A percentile compares a stretch with the other conserved stretches of the same genome.
Evolutionary conservation across 192 early-diverging fungal species (phyloP).

Genomic region (Umbelopsis sp.): DNA sequence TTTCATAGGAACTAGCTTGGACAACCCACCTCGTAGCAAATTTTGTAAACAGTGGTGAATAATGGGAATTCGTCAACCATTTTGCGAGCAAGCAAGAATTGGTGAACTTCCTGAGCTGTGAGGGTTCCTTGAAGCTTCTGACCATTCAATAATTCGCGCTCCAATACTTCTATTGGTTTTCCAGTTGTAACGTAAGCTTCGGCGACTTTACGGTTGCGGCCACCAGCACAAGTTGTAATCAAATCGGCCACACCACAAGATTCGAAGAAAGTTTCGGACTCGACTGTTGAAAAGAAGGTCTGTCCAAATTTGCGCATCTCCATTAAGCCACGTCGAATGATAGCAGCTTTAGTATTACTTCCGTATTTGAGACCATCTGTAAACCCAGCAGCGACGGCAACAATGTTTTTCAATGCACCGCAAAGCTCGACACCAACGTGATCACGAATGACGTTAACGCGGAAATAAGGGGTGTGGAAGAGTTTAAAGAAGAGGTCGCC

Average conservation of each 20-base stretch:
- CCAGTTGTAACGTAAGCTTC: conserved; percentile 88
- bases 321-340: conserved; percentile 91
- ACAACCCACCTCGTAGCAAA: conserved; percentile 77
- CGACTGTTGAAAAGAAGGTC: conserved; percentile 74
- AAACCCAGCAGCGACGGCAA: conserved; percentile 91
- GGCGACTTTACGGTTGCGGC: conserved; percentile 88
- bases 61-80: conserved; percentile 61
- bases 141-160: conserved; percentile 90
- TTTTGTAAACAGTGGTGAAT: conserved; percentile 86
- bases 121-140: conserved; percentile 97
- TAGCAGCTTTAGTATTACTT: conserved; percentile 96
- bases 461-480: conserved; percentile 88
- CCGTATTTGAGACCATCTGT: conserved; percentile 90
- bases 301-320: conserved; percentile 94
- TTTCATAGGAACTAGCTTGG: conserved; percentile 31
- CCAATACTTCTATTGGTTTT: conserved; percentile 89
- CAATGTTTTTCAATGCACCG: conserved; percentile 96
- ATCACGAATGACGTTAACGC: conserved; percentile 80
- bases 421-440: conserved; percentile 94
- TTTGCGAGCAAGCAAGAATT: conserved; percentile 66
- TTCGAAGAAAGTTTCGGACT: conserved; percentile 94
- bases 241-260: conserved; percentile 96
- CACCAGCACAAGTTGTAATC: conserved; percentile 95
- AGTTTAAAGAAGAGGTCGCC: conserved; percentile 79
- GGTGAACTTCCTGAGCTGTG: conserved; percentile 84